Conservation (phyloP, 2,329 filamentous ascomycete genomes). For the Penicillium glabrum region DNA sequence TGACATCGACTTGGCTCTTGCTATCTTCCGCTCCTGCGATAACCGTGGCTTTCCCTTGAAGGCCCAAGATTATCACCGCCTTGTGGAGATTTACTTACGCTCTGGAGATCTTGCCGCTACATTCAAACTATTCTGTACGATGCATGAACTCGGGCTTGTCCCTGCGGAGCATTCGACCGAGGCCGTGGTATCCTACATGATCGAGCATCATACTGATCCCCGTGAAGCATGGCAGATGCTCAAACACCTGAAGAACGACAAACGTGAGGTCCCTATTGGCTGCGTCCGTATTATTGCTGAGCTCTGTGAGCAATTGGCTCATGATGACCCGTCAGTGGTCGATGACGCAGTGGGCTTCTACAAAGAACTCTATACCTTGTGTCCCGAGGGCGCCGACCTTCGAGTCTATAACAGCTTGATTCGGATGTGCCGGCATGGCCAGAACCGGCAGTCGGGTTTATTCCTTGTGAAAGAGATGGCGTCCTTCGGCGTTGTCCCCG, state of each 20-base stretch:
- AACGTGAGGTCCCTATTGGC: slow-evolving; percentile 50
- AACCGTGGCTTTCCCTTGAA: slow-evolving; percentile 57
- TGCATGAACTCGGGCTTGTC: slow-evolving; percentile 63
- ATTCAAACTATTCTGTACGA: slow-evolving; percentile 70
- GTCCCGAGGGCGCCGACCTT: slow-evolving; percentile 42
- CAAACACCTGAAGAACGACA: slow-evolving; percentile 52
- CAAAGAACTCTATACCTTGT: slow-evolving; percentile 58
- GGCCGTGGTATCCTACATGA: slow-evolving; percentile 60
- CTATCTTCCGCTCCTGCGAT: slow-evolving; percentile 67
- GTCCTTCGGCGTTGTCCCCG: slow-evolving; percentile 54
- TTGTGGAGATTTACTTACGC: slow-evolving; percentile 68
- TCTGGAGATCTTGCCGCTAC: slow-evolving; percentile 64
- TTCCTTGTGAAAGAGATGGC: slow-evolving; percentile 65
- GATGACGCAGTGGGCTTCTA: slow-evolving; percentile 59
- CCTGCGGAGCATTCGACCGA: slow-evolving; percentile 63
- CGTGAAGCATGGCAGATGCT: slow-evolving; percentile 58
- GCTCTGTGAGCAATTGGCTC: slow-evolving; percentile 44
- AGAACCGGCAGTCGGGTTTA: slow-evolving; percentile 57
- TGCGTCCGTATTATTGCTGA: slow-evolving; percentile 53
- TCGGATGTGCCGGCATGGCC: slow-evolving; percentile 46
- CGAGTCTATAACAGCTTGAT: slow-evolving; percentile 62
- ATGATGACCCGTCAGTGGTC: slow-evolving; percentile 37
- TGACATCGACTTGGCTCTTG: slow-evolving; percentile 67
- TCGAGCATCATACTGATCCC: slow-evolving; percentile 46
- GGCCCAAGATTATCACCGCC: slow-evolving; percentile 73